Base-by-base conservation (phyloP, 768 basidiomycete species). In the Macrolepiota dolichaula region DNA sequence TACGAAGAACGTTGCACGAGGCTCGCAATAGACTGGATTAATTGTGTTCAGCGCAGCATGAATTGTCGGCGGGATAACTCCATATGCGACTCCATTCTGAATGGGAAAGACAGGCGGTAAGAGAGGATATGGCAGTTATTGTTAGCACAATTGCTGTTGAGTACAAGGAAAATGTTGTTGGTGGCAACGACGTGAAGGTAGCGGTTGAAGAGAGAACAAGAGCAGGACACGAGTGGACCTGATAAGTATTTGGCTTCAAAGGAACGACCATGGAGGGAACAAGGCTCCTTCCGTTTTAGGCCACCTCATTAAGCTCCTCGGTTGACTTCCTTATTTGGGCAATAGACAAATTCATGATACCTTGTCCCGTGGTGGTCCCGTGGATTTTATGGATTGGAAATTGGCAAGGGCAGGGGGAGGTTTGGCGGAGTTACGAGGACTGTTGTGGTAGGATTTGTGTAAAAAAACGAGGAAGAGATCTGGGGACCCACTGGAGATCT, bases 251-350 rank as follows among this genome's bases (percentile, higher is more conserved):
- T 36, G 22, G 27, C 47, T 65, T 66, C 53, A 69, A 72, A 69
- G 65, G 64, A 61, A 66, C 38, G 58, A 2, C 70, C 66, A 51
- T 50, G 57, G 51, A 61, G 58, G 68, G 72, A 72, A 74, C 72
- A 74, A 74, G 67, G 69, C 57, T 55, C 65, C 63, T 57, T 37
- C 69, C 65, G 62, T 42, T 66, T 65, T 65, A 49, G 65, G 65
- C 51, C 44, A 29, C 57, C 50, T 49, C 51, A 46, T 63, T 46
- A 63, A 63, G 62, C n/a, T 60, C 24, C 51, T 62, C 35, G 22
- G 38, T 50, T 24, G 13, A n/a, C 1, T 3, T 36, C 47, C 46
- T 36, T 0, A 51, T 57, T n/a, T 50, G 35, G 52, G 52, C 37
- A 44, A 55, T 9, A 13, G 22, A 1, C 47, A 27, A 24, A 49